Percentiles rank a stretch among this genome's conserved stretches.
These are phyloP conservation scores for Triticum turgidum DNA, from an alignment of 176 grass and related monocot species.

Conservation along the genomic window DNA sequence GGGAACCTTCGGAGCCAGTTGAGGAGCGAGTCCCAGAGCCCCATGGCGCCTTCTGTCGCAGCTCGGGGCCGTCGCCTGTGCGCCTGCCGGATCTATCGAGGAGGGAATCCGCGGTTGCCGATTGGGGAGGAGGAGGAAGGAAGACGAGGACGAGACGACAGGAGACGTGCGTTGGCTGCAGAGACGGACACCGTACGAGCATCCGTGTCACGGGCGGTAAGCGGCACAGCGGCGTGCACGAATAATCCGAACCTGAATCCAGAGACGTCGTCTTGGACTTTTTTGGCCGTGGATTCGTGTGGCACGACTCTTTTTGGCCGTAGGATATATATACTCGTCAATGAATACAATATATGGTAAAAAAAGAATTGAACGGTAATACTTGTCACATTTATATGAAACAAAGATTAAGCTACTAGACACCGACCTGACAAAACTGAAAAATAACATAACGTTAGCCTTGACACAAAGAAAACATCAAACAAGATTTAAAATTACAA, in stretches of 20 bases:
- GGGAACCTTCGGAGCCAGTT: constrained; percentile 94
- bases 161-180: constrained; percentile 19
- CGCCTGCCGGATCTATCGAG: constrained; percentile 26
- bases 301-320: background rate
- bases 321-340: too few relatives aligned
- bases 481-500: too few relatives aligned
- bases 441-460: too few relatives aligned
- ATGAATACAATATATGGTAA: too few relatives aligned
- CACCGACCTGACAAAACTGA: too few relatives aligned
- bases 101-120: constrained; percentile 29
- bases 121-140: background rate
- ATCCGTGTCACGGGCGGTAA: background rate
- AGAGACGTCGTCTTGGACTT: background rate
- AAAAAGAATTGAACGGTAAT: too few relatives aligned
- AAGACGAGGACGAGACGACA: background rate
- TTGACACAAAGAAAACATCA: too few relatives aligned
- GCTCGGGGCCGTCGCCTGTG: constrained; percentile 3
- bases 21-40: constrained; percentile 84
- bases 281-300: background rate
- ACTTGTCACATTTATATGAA: too few relatives aligned
- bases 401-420: too few relatives aligned
- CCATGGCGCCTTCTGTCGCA: constrained; percentile 48
- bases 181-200: background rate
- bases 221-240: background rate
- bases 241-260: background rate